Percentiles rank a stretch among this genome's conserved stretches.
phyloP scores from a whole-genome alignment of 345 rosid genomes.

The Jatropha curcas region DNA sequence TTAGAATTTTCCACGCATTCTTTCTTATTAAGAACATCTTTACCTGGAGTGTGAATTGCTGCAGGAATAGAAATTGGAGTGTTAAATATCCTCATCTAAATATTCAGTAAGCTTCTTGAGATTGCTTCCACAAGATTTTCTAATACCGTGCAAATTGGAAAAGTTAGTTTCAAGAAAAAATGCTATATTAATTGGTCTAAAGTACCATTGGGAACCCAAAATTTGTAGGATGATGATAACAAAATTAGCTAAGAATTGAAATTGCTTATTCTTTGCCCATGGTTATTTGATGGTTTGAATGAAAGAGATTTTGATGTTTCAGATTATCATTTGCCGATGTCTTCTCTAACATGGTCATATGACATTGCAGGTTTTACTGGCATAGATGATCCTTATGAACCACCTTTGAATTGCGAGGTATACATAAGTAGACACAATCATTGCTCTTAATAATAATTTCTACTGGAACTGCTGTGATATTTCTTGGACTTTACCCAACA shows the following conservation, averaged over 20 bases:
- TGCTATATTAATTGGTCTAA: background rate
- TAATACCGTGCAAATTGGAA: background rate
- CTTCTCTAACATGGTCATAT: background rate
- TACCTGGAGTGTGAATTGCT: background rate
- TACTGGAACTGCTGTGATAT: background rate
- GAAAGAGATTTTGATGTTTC: background rate
- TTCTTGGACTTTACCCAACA: background rate
- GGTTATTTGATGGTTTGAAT: background rate
- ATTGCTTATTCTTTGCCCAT: background rate
- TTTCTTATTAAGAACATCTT: background rate
- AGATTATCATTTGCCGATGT: background rate
- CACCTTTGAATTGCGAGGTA: slow-evolving; percentile 87
- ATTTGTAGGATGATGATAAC: background rate
- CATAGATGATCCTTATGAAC: slow-evolving; percentile 91
- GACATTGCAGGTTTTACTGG: slow-evolving; percentile 79
- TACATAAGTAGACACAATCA: background rate
- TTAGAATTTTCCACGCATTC: background rate
- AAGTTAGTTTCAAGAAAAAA: background rate
- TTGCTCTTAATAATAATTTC: background rate
- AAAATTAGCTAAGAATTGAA: background rate
- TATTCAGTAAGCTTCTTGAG: background rate
- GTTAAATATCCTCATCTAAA: background rate
- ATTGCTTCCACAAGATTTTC: background rate
- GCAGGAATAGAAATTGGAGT: background rate
- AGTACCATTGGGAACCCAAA: background rate